Conservation (phyloP, 768 basidiomycete species). For the Amanita rimosa region DNA sequence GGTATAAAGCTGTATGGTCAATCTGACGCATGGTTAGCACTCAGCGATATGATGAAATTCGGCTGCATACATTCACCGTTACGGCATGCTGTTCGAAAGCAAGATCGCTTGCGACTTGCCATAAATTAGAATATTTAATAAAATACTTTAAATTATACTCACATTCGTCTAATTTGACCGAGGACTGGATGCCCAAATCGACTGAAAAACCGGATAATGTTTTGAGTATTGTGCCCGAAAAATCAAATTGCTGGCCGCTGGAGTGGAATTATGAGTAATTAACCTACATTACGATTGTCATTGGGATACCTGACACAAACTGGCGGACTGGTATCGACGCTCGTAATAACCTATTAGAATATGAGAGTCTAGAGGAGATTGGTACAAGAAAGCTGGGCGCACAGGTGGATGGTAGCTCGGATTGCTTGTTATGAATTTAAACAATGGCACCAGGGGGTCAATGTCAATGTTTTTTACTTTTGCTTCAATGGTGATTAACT, state of each 20-base stretch:
- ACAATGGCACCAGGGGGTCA: conserved; percentile 45
- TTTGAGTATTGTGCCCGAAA: conserved; percentile 47
- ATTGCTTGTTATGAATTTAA: conserved; percentile 40
- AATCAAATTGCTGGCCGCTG: conserved; percentile 59
- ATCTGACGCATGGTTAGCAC: too few relatives aligned
- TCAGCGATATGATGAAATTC: too few relatives aligned
- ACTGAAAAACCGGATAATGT: conserved; percentile 49
- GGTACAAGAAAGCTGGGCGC: conserved; percentile 9
- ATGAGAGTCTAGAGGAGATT: neutral
- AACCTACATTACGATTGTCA: neutral
- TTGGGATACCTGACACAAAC: conserved; percentile 44
- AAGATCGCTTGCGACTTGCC: conserved; percentile 41
- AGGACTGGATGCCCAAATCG: conserved; percentile 41
- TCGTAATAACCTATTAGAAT: conserved; percentile 33
- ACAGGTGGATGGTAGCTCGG: conserved; percentile 44
- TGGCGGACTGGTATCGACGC: conserved; percentile 38
- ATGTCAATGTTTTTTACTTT: conserved; percentile 44
- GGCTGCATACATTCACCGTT: conserved; percentile 31
- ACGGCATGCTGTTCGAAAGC: conserved; percentile 48
- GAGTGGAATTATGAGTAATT: conserved; percentile 4
- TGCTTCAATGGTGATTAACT: conserved; percentile 38
- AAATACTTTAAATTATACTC: conserved; percentile 11
- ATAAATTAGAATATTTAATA: conserved; percentile 3
- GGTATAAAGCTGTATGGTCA: conserved; percentile 49
- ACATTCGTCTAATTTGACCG: conserved; percentile 60